Evolutionary conservation across 2,329 filamentous ascomycete species (phyloP).

Genomic region (Penicillium occitanis): DNA sequence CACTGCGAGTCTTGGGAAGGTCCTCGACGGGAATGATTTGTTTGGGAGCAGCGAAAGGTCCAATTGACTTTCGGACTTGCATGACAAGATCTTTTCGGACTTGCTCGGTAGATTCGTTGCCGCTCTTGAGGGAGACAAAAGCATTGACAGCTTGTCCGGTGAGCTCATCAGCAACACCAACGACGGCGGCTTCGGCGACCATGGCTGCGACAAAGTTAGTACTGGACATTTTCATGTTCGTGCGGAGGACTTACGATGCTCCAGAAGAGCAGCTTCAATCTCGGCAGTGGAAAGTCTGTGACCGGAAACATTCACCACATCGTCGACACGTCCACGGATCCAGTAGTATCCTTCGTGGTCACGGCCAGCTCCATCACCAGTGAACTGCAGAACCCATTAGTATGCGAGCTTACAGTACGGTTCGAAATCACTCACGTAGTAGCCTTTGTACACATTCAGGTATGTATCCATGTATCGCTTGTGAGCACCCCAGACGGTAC

Average conservation of each 20-base stretch:
- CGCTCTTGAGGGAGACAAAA: slow-evolving; percentile 90
- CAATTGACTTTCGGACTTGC: slow-evolving; percentile 96
- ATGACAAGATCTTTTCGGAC: slow-evolving; percentile 90
- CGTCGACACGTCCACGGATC: slow-evolving; percentile 97
- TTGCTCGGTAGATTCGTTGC: slow-evolving; percentile 70
- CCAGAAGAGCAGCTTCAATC: slow-evolving; percentile 94
- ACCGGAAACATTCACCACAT: slow-evolving; percentile 96
- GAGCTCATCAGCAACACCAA: slow-evolving; percentile 88
- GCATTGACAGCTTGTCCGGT: slow-evolving; percentile 97
- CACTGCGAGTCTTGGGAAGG: slow-evolving; percentile 92
- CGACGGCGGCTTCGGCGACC: slow-evolving; percentile 92
- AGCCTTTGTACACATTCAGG: slow-evolving; percentile 94
- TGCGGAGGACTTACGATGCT: slow-evolving; percentile 63
- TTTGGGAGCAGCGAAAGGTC: slow-evolving; percentile 95
- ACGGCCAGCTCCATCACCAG: slow-evolving; percentile 81
- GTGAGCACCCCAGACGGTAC: slow-evolving; percentile 96
- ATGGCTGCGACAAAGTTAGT: slow-evolving; percentile 27
- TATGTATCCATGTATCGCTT: slow-evolving; percentile 99
- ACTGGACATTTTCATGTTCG: background rate
- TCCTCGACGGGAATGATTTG: slow-evolving; percentile 87
- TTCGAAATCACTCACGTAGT: slow-evolving; percentile 72
- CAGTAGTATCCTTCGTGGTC: slow-evolving; percentile 99
- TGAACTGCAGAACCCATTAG: slow-evolving; percentile 41
- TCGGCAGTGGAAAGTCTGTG: slow-evolving; percentile 96
- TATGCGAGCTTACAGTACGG: background rate